Base-by-base conservation (phyloP, 2,329 filamentous ascomycete species). In the Scedosporium minutisporum region DNA sequence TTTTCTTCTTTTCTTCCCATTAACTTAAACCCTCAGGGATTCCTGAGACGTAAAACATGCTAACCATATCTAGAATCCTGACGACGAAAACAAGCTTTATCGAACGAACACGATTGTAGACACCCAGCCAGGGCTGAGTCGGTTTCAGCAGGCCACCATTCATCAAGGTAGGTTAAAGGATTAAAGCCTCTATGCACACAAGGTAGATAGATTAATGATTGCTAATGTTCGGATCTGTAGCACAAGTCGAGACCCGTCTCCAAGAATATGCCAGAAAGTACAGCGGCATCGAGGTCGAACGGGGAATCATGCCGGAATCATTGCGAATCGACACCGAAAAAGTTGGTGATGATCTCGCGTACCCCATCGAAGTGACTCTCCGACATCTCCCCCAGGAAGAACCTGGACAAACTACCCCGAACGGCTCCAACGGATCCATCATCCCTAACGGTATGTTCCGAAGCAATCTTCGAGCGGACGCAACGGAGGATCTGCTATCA, bases 61-160 rank as follows among this genome's bases (percentile, higher is more conserved):
- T 57, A 57, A 57, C 51, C 62, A 14, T n/a, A 76, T 82, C 62
- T 83, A 81, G 84, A 88, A 88, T 64, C 87, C 87, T 0, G 82
- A 83, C 63, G 71, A 78, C 38, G 74, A 85, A 48, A 85, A 85
- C 1, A 70, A 75, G 0, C 78, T 91, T 60, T 74, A 75, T 57
- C 79, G 86, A 51, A 83, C 78, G 25, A 85, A 84, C 59, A 79
- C 83, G 48, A 84, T 87, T 18, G 79, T 82, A 0, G 86, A 89
- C 71, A 87, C 82, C 0, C 82, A 83, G 55, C 78, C 80, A 0
- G 84, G 83, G 0, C 75, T 88, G 57, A 86, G 80, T 27, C 80
- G 81, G 4, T 89, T 88, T 65, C 82, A 84, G 62, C 82, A 90
- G 69, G 82, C 86, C 3, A 84, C 89, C 3, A 72, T 91, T 46